Base-by-base conservation (phyloP, 2,329 filamentous ascomycete genomes). In the Nannizzia gypsea region DNA sequence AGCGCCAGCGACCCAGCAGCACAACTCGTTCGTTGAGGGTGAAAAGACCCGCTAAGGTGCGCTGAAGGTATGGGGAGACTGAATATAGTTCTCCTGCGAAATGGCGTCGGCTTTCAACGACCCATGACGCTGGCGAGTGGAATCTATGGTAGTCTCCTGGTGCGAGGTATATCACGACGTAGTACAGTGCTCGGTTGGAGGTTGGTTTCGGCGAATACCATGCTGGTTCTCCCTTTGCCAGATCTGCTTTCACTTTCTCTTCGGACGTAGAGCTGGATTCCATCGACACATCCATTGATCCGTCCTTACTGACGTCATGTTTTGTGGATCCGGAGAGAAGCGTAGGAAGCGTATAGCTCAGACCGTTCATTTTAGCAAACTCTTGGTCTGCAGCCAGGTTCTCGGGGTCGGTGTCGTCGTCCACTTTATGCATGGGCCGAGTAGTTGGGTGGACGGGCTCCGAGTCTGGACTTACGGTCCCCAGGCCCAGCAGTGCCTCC, bases 121-220 rank as follows among this genome's bases (percentile, higher is more conserved):
- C 90, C 93, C 93, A 99, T 66, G 89, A 88, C 1, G 90, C 86
- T 0, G 93, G 93, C 1, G 89, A 95, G 77, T 99, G 95, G 78
- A 97, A 99, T 64, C 92, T 89, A 76, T 99, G 93, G 76, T 99
- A 99, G 77, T 99, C 95, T 56, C 93, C 93, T 0, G 93, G 93
- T 0, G 95, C 93, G 48, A 99, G 84, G 75, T 99, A 99, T 69
- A 99, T 85, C 64, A 99, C 95, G 63, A 81, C 88, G 74, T 97
- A 99, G 78, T 95, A 96, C 6, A 99, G 82, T 8, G 86, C 83
- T 72, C 77, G 80, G 72, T 82, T 82, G 58, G 83, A 81, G 20
- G 78, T 73, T 4, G 82, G 81, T 26, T 87, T 75, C n/a, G 84
- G 76, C 46, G 84, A 78, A 70, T 88, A 89, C 88, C 87, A 90